Evolutionary conservation across 192 early-diverging fungal species (phyloP), one percentile per base, ranked within the genome.

Genomic region (Coemansia sp.): DNA sequence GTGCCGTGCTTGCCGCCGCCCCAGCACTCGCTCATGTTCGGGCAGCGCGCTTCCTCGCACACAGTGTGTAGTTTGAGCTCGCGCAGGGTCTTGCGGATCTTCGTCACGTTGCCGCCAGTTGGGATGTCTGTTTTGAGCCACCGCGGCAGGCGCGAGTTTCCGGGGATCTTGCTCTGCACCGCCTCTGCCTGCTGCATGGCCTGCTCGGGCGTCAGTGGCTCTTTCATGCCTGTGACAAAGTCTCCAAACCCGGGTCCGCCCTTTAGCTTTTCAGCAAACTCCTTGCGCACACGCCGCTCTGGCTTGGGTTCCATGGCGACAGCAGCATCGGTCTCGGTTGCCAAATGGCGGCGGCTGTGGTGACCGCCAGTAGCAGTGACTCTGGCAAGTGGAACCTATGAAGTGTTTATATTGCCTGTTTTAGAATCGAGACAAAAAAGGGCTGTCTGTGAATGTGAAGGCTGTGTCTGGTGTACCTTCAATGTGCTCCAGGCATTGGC

Each of bases 11-110:
- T 94, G 65, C 95, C 95, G 36, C 95, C 96, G 67, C 96, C 96
- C 97, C 97, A 99, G 86, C 97, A 99, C 77, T 99, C 97, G 44
- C 96, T 93, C 80, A 99, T 96, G 82, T 99, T 99, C 31, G 97
- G 97, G 80, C 97, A 99, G 69, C 92, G 86, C 46, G 97, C 97
- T 68, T 97, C 95, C 71, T 99, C 97, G 83, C 97, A 99, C 20
- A 98, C 95, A 65, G 97, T 99, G 73, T 97, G 91, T 36, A 99
- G 86, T 40, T 94, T 94, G n/a, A 99, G 87, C 29, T 94, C 97
- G 34, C 97, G 90, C 68, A 99, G 83, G 68, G 97, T 95, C 73
- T 89, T 91, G 80, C 96, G 95, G 77, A 99, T 94, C 58, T 86
- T 74, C 9, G 89, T 87, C 71, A 88, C 97, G 67, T 92, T 91